These are phyloP conservation scores for Wickerhamiella vanderwaltii DNA, from an alignment of 805 yeast species.

Conservation along the genomic window DNA sequence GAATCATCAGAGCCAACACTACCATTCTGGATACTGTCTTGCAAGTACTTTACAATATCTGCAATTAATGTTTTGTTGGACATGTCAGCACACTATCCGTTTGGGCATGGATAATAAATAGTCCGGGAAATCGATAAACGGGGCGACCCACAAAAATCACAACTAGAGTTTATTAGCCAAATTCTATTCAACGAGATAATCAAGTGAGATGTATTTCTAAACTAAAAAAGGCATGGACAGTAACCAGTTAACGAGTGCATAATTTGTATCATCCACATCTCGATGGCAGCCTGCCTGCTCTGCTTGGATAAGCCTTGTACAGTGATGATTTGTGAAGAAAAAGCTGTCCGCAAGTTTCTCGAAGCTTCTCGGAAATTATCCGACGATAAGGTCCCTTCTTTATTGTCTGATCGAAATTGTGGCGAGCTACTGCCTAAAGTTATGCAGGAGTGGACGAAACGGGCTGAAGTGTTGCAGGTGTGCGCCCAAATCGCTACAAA, in stretches of 20 bases:
- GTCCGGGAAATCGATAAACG: too few relatives aligned
- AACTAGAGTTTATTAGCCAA: too few relatives aligned
- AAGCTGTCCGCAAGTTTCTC: conserved; percentile 6
- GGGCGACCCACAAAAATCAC: too few relatives aligned
- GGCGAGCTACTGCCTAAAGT: conserved; percentile 4
- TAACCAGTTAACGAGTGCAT: too few relatives aligned
- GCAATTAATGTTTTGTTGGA: conserved; percentile 37
- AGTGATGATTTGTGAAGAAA: conserved; percentile 6
- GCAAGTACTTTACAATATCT: conserved; percentile 62
- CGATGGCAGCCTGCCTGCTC: too few relatives aligned
- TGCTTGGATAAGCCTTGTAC: too few relatives aligned
- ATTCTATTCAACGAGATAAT: too few relatives aligned
- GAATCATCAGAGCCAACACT: conserved; percentile 62
- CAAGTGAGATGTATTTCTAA: too few relatives aligned
- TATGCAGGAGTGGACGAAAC: conserved; percentile 12
- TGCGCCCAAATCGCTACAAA: conserved; percentile 8
- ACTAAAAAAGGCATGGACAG: too few relatives aligned
- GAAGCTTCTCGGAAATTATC: conserved; percentile 1
- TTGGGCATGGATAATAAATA: too few relatives aligned
- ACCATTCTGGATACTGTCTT: conserved; percentile 44
- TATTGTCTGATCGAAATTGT: neutral
- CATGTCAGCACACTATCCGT: conserved; percentile 16
- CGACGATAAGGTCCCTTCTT: conserved; percentile 5
- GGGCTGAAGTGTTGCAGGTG: conserved; percentile 8
- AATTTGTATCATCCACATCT: too few relatives aligned